Evolutionary conservation across 2,329 filamentous ascomycete species (phyloP), one percentile per base, ranked within the genome.

Genomic region (Epichloe gansuensis): DNA sequence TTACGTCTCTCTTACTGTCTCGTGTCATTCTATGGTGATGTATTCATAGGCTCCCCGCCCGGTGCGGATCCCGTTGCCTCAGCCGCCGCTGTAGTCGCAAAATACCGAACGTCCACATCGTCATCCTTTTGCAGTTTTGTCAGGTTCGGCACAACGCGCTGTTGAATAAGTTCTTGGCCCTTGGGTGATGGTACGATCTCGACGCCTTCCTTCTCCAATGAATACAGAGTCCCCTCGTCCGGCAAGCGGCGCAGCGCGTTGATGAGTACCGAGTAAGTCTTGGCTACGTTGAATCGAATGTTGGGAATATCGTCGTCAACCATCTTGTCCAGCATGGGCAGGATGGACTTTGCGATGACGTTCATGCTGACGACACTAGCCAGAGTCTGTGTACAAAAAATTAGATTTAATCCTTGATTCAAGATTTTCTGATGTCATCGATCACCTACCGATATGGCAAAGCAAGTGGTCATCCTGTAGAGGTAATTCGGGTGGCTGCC

Each of bases 401-500:
- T 43, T 3, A 39, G 12, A 42, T 41, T 8, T 31, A 2, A 1
- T 7, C 21, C 25, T 3, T 42, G 21, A 13, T 23, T 25, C 12
- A 21, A 36, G 17, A 5, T 21, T 15, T 1, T 36, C 15, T 15
- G 1, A 36, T 9, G 21, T 23, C 23, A 40, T 34, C 27, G 31
- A n/a, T 43, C 47, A 31, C 87, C 76, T 78, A 98, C 93, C 61
- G 89, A 91, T 59, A 98, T 94, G 56, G 93, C 93, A 68, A 98
- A 98, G 74, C 91, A 97, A n/a, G 93, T 98, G 9, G 93, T 98
- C 93, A 98, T 98, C 67, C 93, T 82, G 78, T 98, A 98, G 50
- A 98, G 84, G 68, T 98, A 98, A 74, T 98, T 98, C 55, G 91
- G 89, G 68, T 98, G 93, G 65, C 89, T 87, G 54, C 93, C 93